A percentile compares a stretch with the other conserved stretches of the same genome.
phyloP scores from a whole-genome alignment of 305 asterid genomes.

The Lippia alba region DNA sequence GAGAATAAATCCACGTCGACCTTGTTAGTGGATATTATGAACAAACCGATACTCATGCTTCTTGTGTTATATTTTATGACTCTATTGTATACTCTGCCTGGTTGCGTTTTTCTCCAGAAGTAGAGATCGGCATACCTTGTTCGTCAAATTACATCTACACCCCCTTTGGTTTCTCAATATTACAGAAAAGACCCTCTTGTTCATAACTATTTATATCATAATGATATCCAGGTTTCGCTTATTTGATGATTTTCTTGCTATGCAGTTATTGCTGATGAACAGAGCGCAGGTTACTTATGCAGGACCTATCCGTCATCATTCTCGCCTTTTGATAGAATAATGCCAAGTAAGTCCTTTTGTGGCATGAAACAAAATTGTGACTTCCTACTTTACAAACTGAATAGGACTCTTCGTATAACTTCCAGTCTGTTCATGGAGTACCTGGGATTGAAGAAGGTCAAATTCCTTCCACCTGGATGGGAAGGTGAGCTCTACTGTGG shows the following conservation, averaged over 20 bases:
- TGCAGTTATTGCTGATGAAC: conserved; percentile 51
- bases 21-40: conserved; percentile 60
- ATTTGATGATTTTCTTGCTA: background rate
- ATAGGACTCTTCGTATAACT: background rate
- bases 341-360: conserved; percentile 39
- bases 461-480: conserved; percentile 32
- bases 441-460: conserved; percentile 13
- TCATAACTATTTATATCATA: too few species aligned
- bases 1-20: conserved; percentile 59
- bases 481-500: conserved; percentile 18
- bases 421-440: background rate
- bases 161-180: too few species aligned
- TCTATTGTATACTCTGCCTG: conserved; percentile 60
- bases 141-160: background rate
- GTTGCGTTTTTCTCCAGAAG: conserved; percentile 52
- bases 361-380: background rate
- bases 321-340: conserved; percentile 38
- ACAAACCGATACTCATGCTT: conserved; percentile 61
- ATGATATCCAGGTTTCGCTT: too few species aligned
- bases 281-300: conserved; percentile 54
- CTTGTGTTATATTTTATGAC: conserved; percentile 55
- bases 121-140: background rate
- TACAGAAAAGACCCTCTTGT: too few species aligned
- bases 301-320: conserved; percentile 50
- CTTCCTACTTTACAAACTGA: background rate